These are phyloP conservation scores for Phytophthora ramorum DNA, from an alignment of 352 stramenopile species.

Conservation along the genomic window DNA sequence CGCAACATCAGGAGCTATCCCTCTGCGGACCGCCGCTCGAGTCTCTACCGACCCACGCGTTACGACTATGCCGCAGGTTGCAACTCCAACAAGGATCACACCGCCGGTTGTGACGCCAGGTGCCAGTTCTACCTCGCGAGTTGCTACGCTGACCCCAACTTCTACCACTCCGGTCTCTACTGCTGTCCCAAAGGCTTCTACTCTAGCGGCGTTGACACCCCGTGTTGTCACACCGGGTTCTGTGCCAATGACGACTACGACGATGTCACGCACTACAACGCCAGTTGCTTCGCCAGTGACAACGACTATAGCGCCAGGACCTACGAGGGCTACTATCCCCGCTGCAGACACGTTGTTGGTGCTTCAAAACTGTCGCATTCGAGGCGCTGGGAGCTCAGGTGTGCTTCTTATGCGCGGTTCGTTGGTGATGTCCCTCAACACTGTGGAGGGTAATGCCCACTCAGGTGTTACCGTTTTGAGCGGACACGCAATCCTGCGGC, in stretches of 20 bases:
- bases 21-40: not conserved
- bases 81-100: slow-evolving; percentile 1
- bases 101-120: not conserved
- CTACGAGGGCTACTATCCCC: slow-evolving; percentile 2
- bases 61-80: slow-evolving; percentile 2
- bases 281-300: not conserved
- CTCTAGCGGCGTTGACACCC: slow-evolving; percentile 1
- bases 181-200: not conserved
- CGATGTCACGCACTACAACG: not conserved
- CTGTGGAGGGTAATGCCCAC: slow-evolving; percentile 58
- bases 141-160: not conserved
- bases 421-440: slow-evolving; percentile 68
- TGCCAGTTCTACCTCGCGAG: not conserved
- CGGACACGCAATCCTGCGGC: slow-evolving; percentile 64
- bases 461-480: slow-evolving; percentile 64
- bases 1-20: not conserved
- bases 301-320: not conserved
- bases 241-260: not conserved
- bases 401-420: slow-evolving; percentile 63
- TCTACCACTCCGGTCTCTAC: not conserved
- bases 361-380: slow-evolving; percentile 68
- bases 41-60: not conserved
- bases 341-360: slow-evolving; percentile 46
- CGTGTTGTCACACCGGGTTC: not conserved
- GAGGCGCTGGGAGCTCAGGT: slow-evolving; percentile 61